Evolutionary conservation across 805 yeast species (phyloP), one percentile per base, ranked within the genome.

Genomic region (Wickerhamomyces rabaulensis): DNA sequence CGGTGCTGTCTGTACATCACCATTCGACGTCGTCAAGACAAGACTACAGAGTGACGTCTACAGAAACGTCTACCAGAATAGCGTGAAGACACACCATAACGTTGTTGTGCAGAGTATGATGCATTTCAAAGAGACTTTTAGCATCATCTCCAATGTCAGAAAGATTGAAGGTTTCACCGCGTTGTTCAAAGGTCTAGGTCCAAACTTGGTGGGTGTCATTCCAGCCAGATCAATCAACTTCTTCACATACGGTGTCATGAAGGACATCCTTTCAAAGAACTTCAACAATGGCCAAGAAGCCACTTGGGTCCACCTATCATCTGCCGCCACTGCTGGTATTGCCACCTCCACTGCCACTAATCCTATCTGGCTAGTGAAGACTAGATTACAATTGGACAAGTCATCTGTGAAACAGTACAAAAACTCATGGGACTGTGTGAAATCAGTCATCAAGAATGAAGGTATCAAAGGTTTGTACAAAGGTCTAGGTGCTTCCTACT

Each of bases 211-310:
- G 16, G 99, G 99, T 45, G 98, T 94, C 15, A 92, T 94, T 38
- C 99, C 99, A 0, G 98, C 99, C 1, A 76, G 99, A 64, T 86
- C 97, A 25, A 95, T 94, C 53, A 94, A 94, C 66, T 94, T 94
- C 64, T 91, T 91, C 73, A 89, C 97, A 0, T 94, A 94, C 64
- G 96, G 97, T n/a, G 74, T 87, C n/a, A 80, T 95, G 6, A 94
- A 94, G 60, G 92, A 87, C 21, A 43, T 85, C 15, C 65, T 90
- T n/a, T 75, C 88, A 8, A 68, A 69, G 17, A 71, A 76, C 39
- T 79, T 89, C 66, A 84, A 85, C 64, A 65, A 84, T 44, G 90
- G 91, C 12, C 65, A 83, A 48, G 96, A 91, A 58, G 81, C 82
- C 15, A 81, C 97, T 1, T 79, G 88, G 79, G 80, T 94, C 19